Evolutionary conservation across 352 stramenopile species (phyloP).

Genomic region (Globisporangium iwayamae): DNA sequence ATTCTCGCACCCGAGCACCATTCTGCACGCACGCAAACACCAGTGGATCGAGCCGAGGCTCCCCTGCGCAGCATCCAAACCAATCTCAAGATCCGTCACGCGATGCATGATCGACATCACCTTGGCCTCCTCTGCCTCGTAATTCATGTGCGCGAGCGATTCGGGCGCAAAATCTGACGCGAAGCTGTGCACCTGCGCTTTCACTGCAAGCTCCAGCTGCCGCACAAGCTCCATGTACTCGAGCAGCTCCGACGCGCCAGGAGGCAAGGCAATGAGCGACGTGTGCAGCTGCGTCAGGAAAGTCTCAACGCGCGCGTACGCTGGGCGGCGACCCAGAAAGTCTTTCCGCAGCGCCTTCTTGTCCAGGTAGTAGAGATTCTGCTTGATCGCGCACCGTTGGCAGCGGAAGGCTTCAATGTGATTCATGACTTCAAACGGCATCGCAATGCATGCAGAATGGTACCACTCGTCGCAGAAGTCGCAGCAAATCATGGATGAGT

Average conservation of each 20-base stretch:
- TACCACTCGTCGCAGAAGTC: constrained; percentile 89
- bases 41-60: constrained; percentile 71
- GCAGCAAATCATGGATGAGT: constrained; percentile 83
- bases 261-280: constrained; percentile 45
- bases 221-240: constrained; percentile 35
- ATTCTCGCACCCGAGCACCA: constrained; percentile 45
- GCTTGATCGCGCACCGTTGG: constrained; percentile 52
- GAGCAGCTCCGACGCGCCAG: constrained; percentile 45
- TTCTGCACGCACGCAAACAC: constrained; percentile 65
- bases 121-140: constrained; percentile 30
- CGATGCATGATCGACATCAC: constrained; percentile 49
- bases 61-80: constrained; percentile 43
- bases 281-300: constrained; percentile 56
- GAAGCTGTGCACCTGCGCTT: constrained; percentile 39
- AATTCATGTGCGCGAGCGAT: constrained; percentile 43
- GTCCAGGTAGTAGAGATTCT: constrained; percentile 73
- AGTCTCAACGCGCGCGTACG: constrained; percentile 42
- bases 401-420: constrained; percentile 72
- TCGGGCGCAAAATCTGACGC: constrained; percentile 44
- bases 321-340: constrained; percentile 45
- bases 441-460: constrained; percentile 64
- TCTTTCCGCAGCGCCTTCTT: constrained; percentile 45
- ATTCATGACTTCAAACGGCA: constrained; percentile 51
- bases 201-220: constrained; percentile 30
- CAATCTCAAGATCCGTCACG: constrained; percentile 55